A percentile compares a stretch with the other conserved stretches of the same genome.
Conservation (phyloP, 495 filamentous ascomycete genomes). For the Sporormia fimetaria region DNA sequence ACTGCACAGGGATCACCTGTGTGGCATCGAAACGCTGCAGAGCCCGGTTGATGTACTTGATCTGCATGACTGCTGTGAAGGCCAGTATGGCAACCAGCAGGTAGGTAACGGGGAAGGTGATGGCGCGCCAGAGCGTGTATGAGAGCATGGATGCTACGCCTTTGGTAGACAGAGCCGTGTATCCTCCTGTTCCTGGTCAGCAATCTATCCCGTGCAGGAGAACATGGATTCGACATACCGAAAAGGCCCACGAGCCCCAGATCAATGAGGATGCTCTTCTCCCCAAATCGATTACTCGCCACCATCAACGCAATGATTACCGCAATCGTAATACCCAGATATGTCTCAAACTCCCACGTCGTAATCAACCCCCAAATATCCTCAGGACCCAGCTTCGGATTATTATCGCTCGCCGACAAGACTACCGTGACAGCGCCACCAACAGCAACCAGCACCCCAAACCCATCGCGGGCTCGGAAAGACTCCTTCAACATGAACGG, state of each 20-base stretch:
- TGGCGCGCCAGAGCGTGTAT: slow-evolving; percentile 70
- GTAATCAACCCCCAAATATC: slow-evolving; percentile 86
- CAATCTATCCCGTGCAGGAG: slow-evolving; percentile 13
- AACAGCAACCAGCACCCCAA: slow-evolving; percentile 76
- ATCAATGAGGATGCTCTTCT: slow-evolving; percentile 80
- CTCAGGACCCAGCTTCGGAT: slow-evolving; percentile 81
- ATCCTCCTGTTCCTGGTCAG: slow-evolving; percentile 54
- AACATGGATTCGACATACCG: slow-evolving; percentile 44
- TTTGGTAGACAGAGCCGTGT: slow-evolving; percentile 91
- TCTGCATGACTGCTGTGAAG: slow-evolving; percentile 81
- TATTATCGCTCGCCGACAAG: slow-evolving; percentile 76
- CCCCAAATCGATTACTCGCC: slow-evolving; percentile 70
- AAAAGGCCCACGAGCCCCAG: slow-evolving; percentile 85
- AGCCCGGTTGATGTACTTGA: slow-evolving; percentile 90
- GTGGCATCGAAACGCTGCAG: slow-evolving; percentile 92
- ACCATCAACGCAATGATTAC: slow-evolving; percentile 68
- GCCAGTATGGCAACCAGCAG: slow-evolving; percentile 64
- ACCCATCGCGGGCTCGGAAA: slow-evolving; percentile 74
- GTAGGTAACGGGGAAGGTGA: slow-evolving; percentile 88
- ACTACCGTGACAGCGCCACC: slow-evolving; percentile 87
- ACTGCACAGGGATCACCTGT: slow-evolving; percentile 93
- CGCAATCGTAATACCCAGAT: slow-evolving; percentile 60
- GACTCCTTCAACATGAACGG: slow-evolving; percentile 83
- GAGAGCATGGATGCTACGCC: slow-evolving; percentile 91
- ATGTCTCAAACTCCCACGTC: slow-evolving; percentile 81